Evolutionary conservation across 331 rosid genomes (phyloP).

Genomic region (Prunus yedoensis): DNA sequence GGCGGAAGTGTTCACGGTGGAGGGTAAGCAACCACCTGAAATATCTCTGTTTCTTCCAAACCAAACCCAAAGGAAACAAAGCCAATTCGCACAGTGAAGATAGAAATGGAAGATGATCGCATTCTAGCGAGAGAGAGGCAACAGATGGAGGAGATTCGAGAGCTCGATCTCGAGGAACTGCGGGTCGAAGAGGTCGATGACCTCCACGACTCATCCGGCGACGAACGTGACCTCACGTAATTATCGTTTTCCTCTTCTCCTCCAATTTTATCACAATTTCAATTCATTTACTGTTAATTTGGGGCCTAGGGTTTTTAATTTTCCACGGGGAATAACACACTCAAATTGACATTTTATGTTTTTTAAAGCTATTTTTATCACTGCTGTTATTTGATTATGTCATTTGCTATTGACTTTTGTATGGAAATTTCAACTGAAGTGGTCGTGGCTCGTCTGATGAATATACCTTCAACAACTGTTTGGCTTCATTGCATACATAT

Average conservation of each 20-base stretch:
- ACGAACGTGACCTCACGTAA: constrained; percentile 46
- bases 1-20: background rate
- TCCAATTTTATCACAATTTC: background rate
- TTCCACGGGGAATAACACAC: background rate
- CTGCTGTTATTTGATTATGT: background rate
- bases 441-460: constrained; percentile 39
- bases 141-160: constrained; percentile 86
- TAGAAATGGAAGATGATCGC: constrained; percentile 54
- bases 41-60: background rate
- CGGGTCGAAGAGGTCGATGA: constrained; percentile 79
- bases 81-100: background rate
- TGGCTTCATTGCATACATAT: constrained; percentile 78
- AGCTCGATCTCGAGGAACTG: constrained; percentile 86
- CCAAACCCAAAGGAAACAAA: background rate
- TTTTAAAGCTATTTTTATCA: background rate
- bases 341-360: background rate
- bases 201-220: constrained; percentile 51
- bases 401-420: background rate
- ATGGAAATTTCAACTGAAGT: constrained; percentile 23
- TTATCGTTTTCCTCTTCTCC: background rate
- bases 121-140: constrained; percentile 63
- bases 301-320: constrained; percentile 22
- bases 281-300: background rate
- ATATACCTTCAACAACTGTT: constrained; percentile 57
- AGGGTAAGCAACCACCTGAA: background rate